These are phyloP conservation scores for Diplodia mutila DNA, from an alignment of 2,329 filamentous ascomycete genomes.

Conservation along the genomic window DNA sequence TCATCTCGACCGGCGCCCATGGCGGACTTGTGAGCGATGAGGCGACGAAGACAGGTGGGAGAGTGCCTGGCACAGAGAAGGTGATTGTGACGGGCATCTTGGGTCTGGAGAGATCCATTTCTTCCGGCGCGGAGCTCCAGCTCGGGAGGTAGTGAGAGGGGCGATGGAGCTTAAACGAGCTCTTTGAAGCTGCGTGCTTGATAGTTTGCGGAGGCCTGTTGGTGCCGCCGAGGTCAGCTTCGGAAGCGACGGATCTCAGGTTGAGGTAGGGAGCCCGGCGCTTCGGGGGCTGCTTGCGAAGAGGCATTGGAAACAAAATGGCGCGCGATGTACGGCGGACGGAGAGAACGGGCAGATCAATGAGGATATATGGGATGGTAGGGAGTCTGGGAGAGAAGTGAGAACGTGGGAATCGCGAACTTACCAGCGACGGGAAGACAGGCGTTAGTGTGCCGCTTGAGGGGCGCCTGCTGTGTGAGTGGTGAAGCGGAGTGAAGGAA, in stretches of 20 bases:
- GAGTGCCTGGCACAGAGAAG: constrained; percentile 62
- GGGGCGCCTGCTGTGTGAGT: constrained; percentile 10
- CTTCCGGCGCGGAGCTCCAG: neutral
- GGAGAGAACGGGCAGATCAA: neutral
- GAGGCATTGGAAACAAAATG: constrained; percentile 13
- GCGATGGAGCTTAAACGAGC: constrained; percentile 18
- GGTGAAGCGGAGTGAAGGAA: neutral
- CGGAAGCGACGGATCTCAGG: constrained; percentile 21
- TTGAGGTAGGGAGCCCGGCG: constrained; percentile 3
- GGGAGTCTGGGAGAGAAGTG: neutral
- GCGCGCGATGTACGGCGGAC: neutral
- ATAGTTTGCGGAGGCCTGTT: constrained; percentile 21
- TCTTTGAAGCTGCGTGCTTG: constrained; percentile 2
- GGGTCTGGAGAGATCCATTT: constrained; percentile 24
- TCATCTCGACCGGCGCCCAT: constrained; percentile 72
- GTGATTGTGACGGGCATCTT: constrained; percentile 56
- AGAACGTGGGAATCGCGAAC: neutral
- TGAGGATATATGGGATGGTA: neutral
- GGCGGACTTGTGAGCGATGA: constrained; percentile 68
- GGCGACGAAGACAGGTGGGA: constrained; percentile 71
- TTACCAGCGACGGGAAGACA: constrained; percentile 3
- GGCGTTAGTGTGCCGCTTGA: neutral
- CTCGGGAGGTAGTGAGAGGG: constrained; percentile 18
- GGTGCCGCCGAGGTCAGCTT: constrained; percentile 21
- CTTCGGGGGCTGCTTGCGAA: constrained; percentile 7